Conservation (phyloP, 169 alveolate genomes). For the Condylostoma magnum region DNA sequence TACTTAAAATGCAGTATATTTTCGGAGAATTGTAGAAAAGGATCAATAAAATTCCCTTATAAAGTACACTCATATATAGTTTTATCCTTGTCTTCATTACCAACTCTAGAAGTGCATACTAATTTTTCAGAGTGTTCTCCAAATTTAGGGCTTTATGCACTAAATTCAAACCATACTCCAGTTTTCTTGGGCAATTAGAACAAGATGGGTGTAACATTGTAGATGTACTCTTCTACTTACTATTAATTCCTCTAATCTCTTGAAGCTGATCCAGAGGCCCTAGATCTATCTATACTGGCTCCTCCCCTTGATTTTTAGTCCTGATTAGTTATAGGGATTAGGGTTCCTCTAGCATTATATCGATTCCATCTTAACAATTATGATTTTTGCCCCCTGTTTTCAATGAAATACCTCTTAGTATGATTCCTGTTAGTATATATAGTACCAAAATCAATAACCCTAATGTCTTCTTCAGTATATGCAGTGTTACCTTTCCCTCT, state of each 20-base stretch:
- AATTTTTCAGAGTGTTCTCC: slow-evolving; percentile 83
- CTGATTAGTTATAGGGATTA: slow-evolving; percentile 23
- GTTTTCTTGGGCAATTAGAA: slow-evolving; percentile 68
- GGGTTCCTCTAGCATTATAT: slow-evolving; percentile 33
- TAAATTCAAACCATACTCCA: slow-evolving; percentile 80
- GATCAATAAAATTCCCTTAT: slow-evolving; percentile 84
- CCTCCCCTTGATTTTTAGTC: slow-evolving; percentile 31
- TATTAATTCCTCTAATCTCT: slow-evolving; percentile 41
- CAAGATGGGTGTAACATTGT: slow-evolving; percentile 69
- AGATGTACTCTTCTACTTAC: slow-evolving; percentile 20
- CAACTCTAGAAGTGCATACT: slow-evolving; percentile 77
- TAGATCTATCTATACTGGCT: slow-evolving; percentile 16
- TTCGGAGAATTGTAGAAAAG: slow-evolving; percentile 76
- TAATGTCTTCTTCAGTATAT: slow-evolving; percentile 77
- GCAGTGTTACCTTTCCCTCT: slow-evolving; percentile 89
- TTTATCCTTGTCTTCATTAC: slow-evolving; percentile 84
- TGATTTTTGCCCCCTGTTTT: slow-evolving; percentile 89
- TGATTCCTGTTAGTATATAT: slow-evolving; percentile 82
- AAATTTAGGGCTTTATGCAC: slow-evolving; percentile 77
- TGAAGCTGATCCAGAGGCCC: slow-evolving; percentile 51
- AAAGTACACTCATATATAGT: slow-evolving; percentile 71
- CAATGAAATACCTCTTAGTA: slow-evolving; percentile 78
- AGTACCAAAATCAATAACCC: slow-evolving; percentile 84
- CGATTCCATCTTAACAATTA: slow-evolving; percentile 83
- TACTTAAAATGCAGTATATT: slow-evolving; percentile 80